Percentiles rank a stretch among this genome's conserved stretches.
Conservation (phyloP, 257 asterid genomes). For the Lavandula angustifolia region DNA sequence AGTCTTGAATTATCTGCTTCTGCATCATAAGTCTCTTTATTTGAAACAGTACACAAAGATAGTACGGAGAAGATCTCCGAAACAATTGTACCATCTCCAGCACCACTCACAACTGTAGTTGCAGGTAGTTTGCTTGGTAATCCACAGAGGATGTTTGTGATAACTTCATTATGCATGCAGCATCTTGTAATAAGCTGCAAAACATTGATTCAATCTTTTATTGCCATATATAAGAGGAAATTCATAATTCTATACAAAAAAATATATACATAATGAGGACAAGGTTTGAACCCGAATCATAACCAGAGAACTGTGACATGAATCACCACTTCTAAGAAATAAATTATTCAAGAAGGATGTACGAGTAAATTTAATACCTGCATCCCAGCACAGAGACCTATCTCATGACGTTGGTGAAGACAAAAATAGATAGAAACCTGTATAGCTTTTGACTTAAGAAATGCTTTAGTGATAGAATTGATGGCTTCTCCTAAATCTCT, state of each 20-base stretch:
- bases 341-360: conserved; percentile 27
- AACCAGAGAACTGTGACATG: conserved; percentile 11
- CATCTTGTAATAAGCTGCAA: conserved; percentile 62
- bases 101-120: conserved; percentile 86
- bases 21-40: conserved; percentile 60
- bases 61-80: conserved; percentile 85
- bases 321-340: conserved; percentile 12
- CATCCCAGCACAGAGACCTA: conserved; percentile 61
- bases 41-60: conserved; percentile 65
- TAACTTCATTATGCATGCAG: conserved; percentile 65
- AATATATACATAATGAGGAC: conserved; percentile 21
- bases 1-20: conserved; percentile 58
- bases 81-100: conserved; percentile 92
- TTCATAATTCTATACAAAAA: neutral
- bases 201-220: conserved; percentile 24
- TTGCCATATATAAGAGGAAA: conserved; percentile 18
- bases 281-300: neutral
- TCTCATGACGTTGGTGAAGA: conserved; percentile 85
- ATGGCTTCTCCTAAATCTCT: conserved; percentile 52
- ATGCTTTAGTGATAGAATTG: conserved; percentile 69
- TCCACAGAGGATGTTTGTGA: conserved; percentile 77
- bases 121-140: conserved; percentile 86
- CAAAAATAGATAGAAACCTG: conserved; percentile 87
- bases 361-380: conserved; percentile 62
- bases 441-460: conserved; percentile 80